These are phyloP conservation scores for Penicillium steckii DNA, from an alignment of 495 filamentous ascomycete species.

Conservation along the genomic window DNA sequence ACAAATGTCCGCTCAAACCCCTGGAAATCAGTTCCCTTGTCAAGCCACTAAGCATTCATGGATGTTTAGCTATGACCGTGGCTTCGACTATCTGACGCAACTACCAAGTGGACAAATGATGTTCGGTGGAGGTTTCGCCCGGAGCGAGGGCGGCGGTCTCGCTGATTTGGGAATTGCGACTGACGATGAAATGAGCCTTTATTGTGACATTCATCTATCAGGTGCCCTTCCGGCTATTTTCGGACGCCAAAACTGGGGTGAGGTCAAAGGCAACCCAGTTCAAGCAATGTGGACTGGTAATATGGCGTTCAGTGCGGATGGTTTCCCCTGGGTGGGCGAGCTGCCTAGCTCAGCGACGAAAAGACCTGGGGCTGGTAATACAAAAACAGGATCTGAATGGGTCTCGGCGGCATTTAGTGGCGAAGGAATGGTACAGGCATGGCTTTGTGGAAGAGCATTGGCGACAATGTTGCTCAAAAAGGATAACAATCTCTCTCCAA, in stretches of 20 bases:
- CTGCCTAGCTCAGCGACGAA: constrained; percentile 42
- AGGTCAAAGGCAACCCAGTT: constrained; percentile 42
- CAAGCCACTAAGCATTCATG: constrained; percentile 33
- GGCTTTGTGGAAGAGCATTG: constrained; percentile 64
- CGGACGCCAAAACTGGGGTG: constrained; percentile 33
- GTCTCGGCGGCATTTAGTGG: constrained; percentile 66
- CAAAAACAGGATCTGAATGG: constrained; percentile 42
- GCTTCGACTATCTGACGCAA: constrained; percentile 80
- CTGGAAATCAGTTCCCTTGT: constrained; percentile 38
- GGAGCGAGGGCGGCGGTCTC: constrained; percentile 47
- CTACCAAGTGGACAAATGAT: constrained; percentile 59
- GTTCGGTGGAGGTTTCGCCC: constrained; percentile 59
- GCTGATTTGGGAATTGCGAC: constrained; percentile 38
- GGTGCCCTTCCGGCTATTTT: constrained; percentile 29
- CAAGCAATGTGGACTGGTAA: constrained; percentile 75
- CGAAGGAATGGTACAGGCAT: constrained; percentile 81
- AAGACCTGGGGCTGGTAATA: constrained; percentile 23
- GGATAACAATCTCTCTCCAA: constrained; percentile 19
- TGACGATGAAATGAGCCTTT: constrained; percentile 31
- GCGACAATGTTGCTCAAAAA: constrained; percentile 58
- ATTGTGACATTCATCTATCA: constrained; percentile 33
- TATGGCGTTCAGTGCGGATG: constrained; percentile 75
- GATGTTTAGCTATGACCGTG: constrained; percentile 55
- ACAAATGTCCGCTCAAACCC: constrained; percentile 61
- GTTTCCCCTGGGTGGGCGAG: constrained; percentile 74